These are phyloP conservation scores for Flaveria floridana DNA, from an alignment of 140 eudicot species.

Conservation along the genomic window DNA sequence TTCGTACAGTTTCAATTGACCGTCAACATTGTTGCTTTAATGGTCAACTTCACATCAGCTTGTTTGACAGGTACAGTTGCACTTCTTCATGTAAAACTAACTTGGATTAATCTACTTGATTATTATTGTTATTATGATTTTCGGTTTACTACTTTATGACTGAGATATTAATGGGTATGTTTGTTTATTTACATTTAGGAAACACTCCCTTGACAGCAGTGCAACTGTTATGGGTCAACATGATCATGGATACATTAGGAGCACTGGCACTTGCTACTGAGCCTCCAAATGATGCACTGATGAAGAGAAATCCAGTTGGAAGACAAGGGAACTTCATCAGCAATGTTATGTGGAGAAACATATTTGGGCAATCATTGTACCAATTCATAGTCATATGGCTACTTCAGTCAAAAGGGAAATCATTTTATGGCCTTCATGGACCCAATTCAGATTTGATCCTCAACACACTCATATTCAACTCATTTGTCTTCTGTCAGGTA, in stretches of 20 bases:
- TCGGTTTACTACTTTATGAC: conserved; percentile 22
- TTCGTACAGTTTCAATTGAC: conserved; percentile 55
- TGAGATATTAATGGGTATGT: too few species aligned
- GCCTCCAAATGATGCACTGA: conserved; percentile 45
- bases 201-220: conserved; percentile 79
- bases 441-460: conserved; percentile 50
- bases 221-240: conserved; percentile 51
- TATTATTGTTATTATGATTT: neutral
- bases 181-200: conserved; percentile 30
- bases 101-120: neutral
- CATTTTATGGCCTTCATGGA: conserved; percentile 50
- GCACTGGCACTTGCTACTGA: conserved; percentile 55
- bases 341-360: conserved; percentile 88
- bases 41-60: conserved; percentile 77
- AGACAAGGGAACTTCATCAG: conserved; percentile 77
- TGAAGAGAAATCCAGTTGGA: conserved; percentile 49
- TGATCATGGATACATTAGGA: conserved; percentile 57
- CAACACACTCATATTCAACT: conserved; percentile 86
- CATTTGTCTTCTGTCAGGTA: conserved; percentile 96
- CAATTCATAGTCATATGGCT: conserved; percentile 77
- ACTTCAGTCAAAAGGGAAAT: conserved; percentile 66
- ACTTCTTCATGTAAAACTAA: neutral
- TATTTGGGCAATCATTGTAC: conserved; percentile 78
- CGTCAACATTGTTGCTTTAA: conserved; percentile 51
- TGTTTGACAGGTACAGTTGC: conserved; percentile 64